Base-by-base conservation (phyloP, 768 basidiomycete genomes). In the Filobasidium wieringae region DNA sequence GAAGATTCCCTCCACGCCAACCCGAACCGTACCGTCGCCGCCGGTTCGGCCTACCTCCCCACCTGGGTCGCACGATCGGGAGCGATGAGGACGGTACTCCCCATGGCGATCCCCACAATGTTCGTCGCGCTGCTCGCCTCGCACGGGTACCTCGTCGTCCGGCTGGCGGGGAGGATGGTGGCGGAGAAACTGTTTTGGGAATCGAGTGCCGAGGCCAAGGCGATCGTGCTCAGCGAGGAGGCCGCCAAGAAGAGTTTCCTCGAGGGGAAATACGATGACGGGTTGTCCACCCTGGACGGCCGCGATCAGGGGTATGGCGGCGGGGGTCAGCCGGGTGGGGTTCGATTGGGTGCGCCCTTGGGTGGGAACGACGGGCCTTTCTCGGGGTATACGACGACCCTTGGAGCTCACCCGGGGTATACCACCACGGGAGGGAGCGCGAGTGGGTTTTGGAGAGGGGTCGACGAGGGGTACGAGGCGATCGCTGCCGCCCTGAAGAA, bases 101-200 rank as follows among this genome's bases (percentile, higher is more conserved):
- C 68, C 1, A 68, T 63, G 17, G 73, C 88, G 7, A 60, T 83
- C 57, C 82, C 82, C 31, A 83, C 87, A 2, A 72, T 83, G 8
- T 72, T 88, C 19, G 76, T 93, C 39, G 86, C 89, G 1, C 79
- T 96, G 37, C 79, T 81, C 4, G 84, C 89, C n/a, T 86, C 84
- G 43, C 93, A 97, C 71, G 85, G 80, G n/a, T 93, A 84, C 74
- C 76, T 90, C 57, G 61, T 89, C 34, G 67, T 87, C 43, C 80
- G 84, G 12, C 76, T 76, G 4, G 58, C 79, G 14, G 80, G 89
- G 34, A 76, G 85, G 22, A 85, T 83, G 64, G 65, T 88, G 30
- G 78, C 91, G 22, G 83, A 87, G 72, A 79, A 82, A 66, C 73
- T 84, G n/a, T 74, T 85, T 61, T 93, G 89, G 90, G 77, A 79